Evolutionary conservation across 352 stramenopile species (phyloP), one percentile per base, ranked within the genome.

Genomic region (Halophytophthora polymorphica): DNA sequence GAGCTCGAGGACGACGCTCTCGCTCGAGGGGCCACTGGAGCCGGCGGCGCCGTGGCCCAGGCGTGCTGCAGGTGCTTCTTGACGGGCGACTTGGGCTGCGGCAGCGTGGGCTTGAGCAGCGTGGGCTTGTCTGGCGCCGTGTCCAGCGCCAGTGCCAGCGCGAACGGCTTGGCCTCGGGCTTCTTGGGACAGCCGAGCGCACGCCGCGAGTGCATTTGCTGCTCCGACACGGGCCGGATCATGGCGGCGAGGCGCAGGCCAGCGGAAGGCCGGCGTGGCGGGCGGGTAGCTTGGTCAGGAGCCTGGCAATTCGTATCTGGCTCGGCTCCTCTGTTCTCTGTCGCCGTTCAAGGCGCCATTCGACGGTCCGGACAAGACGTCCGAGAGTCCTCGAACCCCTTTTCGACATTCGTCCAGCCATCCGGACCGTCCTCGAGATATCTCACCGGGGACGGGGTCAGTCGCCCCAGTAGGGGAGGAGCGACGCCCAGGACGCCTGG

Each of bases 21-120:
- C 6, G 25, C 23, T 35, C 1, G 25, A 53, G 39, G 31, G 14
- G 45, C 31, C 35, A 25, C 22, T 41, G 42, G 41, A 4, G 15
- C 39, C 21, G 34, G 50, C 18, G 1, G 45, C 45, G 28, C 44
- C 28, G 62, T 50, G 8, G 29, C 45, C 19, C 28, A 43, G 8
- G 58, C 65, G 37, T 75, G 50, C 44, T 67, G 48, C 2, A 77
- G 46, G 23, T 81, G 70, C 45, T 85, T 87, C 57, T 88, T 86
- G 57, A 80, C 69, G 13, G 77, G 74, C 3, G 77, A 85, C 45
- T 70, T 77, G 0, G 56, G 44, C 14, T 25, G 35, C 0, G 15
- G 23, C 33, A 15, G 40, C 31, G 38, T 49, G 8, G 46, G 17
- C 41, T 48, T 31, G 25, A 31, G 25, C 25, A 31, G 25, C 8